Conservation (phyloP, 495 filamentous ascomycete species). For the Penicillium alfredii region DNA sequence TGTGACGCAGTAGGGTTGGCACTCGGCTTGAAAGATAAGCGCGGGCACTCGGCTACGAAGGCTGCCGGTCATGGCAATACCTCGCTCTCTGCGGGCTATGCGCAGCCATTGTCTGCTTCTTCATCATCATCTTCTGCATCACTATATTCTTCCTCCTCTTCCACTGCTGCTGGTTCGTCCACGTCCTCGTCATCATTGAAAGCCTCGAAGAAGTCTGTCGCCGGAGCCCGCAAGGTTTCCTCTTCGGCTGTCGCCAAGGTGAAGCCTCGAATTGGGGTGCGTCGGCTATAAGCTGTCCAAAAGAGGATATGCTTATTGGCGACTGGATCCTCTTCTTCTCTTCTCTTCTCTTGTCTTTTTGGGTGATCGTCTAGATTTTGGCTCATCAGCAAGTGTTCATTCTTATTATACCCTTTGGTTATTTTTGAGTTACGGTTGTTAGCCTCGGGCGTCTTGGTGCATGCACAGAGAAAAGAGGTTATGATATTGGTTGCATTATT, state of each 20-base stretch:
- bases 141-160: slow-evolving; percentile 5
- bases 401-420: too few relatives aligned
- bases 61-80: neutral
- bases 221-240: slow-evolving; percentile 24
- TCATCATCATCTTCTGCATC: neutral
- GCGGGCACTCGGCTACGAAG: slow-evolving; percentile 3
- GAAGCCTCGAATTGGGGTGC: slow-evolving; percentile 38
- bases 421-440: too few relatives aligned
- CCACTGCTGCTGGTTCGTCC: slow-evolving; percentile 3
- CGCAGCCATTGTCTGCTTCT: neutral
- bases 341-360: too few relatives aligned
- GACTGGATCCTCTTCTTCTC: too few relatives aligned
- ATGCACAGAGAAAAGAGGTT: too few relatives aligned
- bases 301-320: too few relatives aligned
- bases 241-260: slow-evolving; percentile 19
- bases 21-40: slow-evolving; percentile 11
- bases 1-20: slow-evolving; percentile 3
- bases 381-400: too few relatives aligned
- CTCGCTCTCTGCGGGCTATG: neutral
- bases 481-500: too few relatives aligned
- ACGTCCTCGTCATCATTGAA: slow-evolving; percentile 8
- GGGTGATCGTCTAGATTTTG: too few relatives aligned
- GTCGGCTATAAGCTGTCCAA: slow-evolving; percentile 28
- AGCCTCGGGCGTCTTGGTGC: too few relatives aligned
- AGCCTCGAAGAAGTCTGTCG: slow-evolving; percentile 17